phyloP scores from a whole-genome alignment of 208 protist genomes.

The Herpetomonas samuelpessoai region DNA sequence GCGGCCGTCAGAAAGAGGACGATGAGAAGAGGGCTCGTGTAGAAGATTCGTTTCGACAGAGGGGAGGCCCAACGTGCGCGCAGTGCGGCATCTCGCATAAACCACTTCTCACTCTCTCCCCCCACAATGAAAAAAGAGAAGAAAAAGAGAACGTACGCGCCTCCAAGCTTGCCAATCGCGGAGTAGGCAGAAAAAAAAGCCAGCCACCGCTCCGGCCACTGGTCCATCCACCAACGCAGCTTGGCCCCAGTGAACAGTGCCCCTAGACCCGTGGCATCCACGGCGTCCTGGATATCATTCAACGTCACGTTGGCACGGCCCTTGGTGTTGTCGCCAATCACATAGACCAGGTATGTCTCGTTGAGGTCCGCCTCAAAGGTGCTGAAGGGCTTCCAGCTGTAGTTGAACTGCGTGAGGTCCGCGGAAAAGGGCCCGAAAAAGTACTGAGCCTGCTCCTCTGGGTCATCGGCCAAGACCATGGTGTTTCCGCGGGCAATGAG shows the following conservation, averaged over 20 bases:
- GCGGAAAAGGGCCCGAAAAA: slow-evolving; percentile 59
- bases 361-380: slow-evolving; percentile 40
- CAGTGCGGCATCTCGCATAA: not conserved
- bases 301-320: slow-evolving; percentile 24
- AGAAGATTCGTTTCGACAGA: not conserved
- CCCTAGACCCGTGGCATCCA: not conserved
- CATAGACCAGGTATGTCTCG: slow-evolving; percentile 66
- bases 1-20: slow-evolving; percentile 24
- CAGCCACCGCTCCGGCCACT: slow-evolving; percentile 62
- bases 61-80: not conserved
- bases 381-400: slow-evolving; percentile 68
- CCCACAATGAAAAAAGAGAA: slow-evolving; percentile 35
- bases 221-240: slow-evolving; percentile 26
- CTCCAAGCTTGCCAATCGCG: slow-evolving; percentile 33
- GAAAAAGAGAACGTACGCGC: slow-evolving; percentile 41
- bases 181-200: slow-evolving; percentile 59
- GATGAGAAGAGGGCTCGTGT: slow-evolving; percentile 7
- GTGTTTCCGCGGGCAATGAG: slow-evolving; percentile 48
- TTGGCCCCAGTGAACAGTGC: slow-evolving; percentile 15
- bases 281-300: slow-evolving; percentile 26
- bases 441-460: slow-evolving; percentile 67
- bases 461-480: slow-evolving; percentile 41
- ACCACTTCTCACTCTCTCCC: slow-evolving; percentile 13
- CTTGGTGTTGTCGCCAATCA: slow-evolving; percentile 30
- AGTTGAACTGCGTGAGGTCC: slow-evolving; percentile 32